Conservation (phyloP, 2,329 filamentous ascomycete species). For the Penicillium aurantiogriseum region DNA sequence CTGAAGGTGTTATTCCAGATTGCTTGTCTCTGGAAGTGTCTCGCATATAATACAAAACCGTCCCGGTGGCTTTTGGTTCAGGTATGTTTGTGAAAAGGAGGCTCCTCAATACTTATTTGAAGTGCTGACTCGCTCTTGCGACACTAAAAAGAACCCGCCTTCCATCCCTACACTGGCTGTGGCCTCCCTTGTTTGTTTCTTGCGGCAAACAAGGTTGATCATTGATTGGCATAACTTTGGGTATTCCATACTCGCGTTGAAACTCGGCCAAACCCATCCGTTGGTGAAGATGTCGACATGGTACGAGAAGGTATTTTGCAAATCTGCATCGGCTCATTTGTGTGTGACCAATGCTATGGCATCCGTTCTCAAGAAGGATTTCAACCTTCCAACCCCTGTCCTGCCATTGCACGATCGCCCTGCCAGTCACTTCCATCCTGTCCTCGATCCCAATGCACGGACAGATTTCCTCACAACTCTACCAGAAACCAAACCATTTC, state of each 20-base stretch:
- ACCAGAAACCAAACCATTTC: conserved; percentile 61
- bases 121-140: conserved; percentile 1
- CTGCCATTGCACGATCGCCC: conserved; percentile 83
- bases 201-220: conserved; percentile 77
- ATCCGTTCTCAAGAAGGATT: conserved; percentile 65
- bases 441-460: conserved; percentile 52
- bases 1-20: conserved; percentile 85
- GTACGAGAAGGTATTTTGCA: conserved; percentile 74
- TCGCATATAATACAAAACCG: conserved; percentile 73
- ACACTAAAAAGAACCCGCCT: conserved; percentile 71
- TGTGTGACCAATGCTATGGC: conserved; percentile 90
- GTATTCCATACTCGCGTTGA: conserved; percentile 80
- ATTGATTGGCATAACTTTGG: conserved; percentile 99
- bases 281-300: conserved; percentile 73
- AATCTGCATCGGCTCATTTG: conserved; percentile 70
- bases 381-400: conserved; percentile 63
- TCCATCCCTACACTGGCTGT: conserved; percentile 87
- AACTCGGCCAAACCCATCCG: conserved; percentile 62
- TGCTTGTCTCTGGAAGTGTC: conserved; percentile 64
- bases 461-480: conserved; percentile 63
- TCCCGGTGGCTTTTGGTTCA: conserved; percentile 83
- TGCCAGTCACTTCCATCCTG: conserved; percentile 74
- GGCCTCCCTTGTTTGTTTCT: conserved; percentile 67
- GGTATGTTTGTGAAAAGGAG: conserved; percentile 42
- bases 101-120: background rate